Percentiles rank a stretch among this genome's conserved stretches.
Conservation (phyloP, 2,329 filamentous ascomycete species). For the Bimuria novae-zelandiae region DNA sequence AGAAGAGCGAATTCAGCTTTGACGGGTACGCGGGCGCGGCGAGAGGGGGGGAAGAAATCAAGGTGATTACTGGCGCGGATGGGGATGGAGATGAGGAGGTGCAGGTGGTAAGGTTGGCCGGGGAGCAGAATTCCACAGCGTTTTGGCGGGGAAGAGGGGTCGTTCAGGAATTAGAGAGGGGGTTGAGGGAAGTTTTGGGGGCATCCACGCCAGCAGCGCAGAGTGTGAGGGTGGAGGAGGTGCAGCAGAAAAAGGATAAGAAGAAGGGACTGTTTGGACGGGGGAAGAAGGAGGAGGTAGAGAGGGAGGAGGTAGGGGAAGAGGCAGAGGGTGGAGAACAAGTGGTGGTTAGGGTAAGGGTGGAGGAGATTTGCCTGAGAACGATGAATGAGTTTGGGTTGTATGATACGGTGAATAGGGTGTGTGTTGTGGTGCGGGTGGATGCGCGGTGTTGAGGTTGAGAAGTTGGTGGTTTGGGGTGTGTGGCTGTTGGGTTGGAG, state of each 20-base stretch:
- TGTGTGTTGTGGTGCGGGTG: constrained; percentile 38
- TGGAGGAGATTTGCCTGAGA: constrained; percentile 41
- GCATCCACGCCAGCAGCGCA: constrained; percentile 6
- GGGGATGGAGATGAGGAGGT: constrained; percentile 47
- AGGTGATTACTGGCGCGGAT: constrained; percentile 50
- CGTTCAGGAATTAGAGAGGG: constrained; percentile 48
- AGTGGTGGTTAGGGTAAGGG: constrained; percentile 32
- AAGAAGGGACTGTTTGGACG: constrained; percentile 29
- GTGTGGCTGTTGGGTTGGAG: background rate
- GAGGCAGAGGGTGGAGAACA: constrained; percentile 23
- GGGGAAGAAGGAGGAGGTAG: constrained; percentile 25
- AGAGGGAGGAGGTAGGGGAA: constrained; percentile 24
- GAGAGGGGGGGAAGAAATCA: background rate
- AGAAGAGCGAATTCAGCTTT: constrained; percentile 41
- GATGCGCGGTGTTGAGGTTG: constrained; percentile 36
- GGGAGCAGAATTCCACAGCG: constrained; percentile 47
- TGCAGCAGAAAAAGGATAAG: no score
- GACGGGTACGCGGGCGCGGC: constrained; percentile 10
- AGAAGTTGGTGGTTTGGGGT: background rate
- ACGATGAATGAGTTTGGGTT: constrained; percentile 43
- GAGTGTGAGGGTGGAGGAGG: constrained; percentile 9
- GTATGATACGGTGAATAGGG: constrained; percentile 42
- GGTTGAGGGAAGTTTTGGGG: constrained; percentile 22
- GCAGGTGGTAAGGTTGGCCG: constrained; percentile 46
- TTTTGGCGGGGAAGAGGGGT: constrained; percentile 54